phyloP scores from a whole-genome alignment of 352 stramenopile species.

The Pythium brachiatum region DNA sequence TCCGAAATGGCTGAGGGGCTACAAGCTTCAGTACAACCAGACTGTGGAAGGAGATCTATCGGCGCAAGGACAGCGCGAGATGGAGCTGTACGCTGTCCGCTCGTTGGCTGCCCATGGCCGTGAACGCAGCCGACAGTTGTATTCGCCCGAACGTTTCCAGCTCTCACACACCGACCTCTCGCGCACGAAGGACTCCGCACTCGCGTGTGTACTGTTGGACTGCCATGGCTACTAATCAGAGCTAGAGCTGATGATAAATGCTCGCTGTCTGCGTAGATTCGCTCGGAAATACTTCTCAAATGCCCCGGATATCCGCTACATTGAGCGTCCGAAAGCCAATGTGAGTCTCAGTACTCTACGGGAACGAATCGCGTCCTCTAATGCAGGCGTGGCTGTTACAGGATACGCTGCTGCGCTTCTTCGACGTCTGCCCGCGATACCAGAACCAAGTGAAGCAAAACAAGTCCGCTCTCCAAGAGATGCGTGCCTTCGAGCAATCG shows the following conservation, averaged over 20 bases:
- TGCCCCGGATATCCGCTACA: slow-evolving; percentile 42
- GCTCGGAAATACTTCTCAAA: slow-evolving; percentile 58
- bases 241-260: neutral
- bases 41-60: slow-evolving; percentile 41
- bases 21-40: slow-evolving; percentile 59
- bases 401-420: slow-evolving; percentile 66
- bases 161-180: slow-evolving; percentile 59
- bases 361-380: neutral
- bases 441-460: slow-evolving; percentile 54
- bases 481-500: slow-evolving; percentile 36
- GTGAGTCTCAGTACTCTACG: slow-evolving; percentile 14
- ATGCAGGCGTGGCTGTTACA: slow-evolving; percentile 11
- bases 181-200: slow-evolving; percentile 58
- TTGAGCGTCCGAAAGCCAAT: slow-evolving; percentile 48
- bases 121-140: slow-evolving; percentile 22
- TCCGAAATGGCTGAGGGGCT: slow-evolving; percentile 51
- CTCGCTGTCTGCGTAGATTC: slow-evolving; percentile 36
- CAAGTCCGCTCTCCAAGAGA: slow-evolving; percentile 37
- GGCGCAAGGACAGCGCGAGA: slow-evolving; percentile 32
- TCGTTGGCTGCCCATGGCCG: slow-evolving; percentile 23
- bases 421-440: slow-evolving; percentile 63
- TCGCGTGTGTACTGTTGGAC: slow-evolving; percentile 35
- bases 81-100: slow-evolving; percentile 39
- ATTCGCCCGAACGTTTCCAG: slow-evolving; percentile 33
- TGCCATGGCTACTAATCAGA: neutral